These are phyloP conservation scores for Lentinula guzmanii DNA, from an alignment of 768 basidiomycete species.

Conservation along the genomic window DNA sequence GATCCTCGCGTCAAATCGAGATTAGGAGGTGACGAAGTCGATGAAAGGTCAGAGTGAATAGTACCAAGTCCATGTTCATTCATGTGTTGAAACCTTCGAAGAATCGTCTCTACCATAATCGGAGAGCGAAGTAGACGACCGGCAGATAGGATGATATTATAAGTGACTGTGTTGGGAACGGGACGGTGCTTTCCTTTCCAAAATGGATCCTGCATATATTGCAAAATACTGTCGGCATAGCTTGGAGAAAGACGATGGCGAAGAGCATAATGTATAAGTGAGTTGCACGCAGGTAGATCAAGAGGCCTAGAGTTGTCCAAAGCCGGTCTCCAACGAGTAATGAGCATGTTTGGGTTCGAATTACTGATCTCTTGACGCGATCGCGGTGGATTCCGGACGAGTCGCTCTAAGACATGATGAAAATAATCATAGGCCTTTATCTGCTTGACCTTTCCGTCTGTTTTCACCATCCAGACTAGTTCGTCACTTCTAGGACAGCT, in stretches of 20 bases:
- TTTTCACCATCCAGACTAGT: constrained; percentile 30
- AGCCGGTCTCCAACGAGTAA: constrained; percentile 12
- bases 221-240: constrained; percentile 41
- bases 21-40: background rate
- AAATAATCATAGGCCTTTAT: constrained; percentile 43
- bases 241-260: constrained; percentile 47
- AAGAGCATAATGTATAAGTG: constrained; percentile 62
- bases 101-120: constrained; percentile 25
- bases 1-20: background rate
- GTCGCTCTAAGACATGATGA: constrained; percentile 37
- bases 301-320: constrained; percentile 24
- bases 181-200: background rate
- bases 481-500: constrained; percentile 33
- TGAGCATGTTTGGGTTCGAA: background rate
- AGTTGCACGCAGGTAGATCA: constrained; percentile 44
- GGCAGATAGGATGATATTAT: constrained; percentile 54
- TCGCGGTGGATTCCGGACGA: constrained; percentile 25
- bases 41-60: background rate
- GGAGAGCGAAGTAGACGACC: constrained; percentile 43
- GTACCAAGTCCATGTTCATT: background rate
- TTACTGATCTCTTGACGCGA: constrained; percentile 11
- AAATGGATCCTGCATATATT: constrained; percentile 42
- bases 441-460: constrained; percentile 15
- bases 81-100: constrained; percentile 27
- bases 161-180: constrained; percentile 34